A percentile compares a stretch with the other conserved stretches of the same genome.
These are phyloP conservation scores for Zasmidium cellare DNA, from an alignment of 2,329 filamentous ascomycete genomes.

Conservation along the genomic window DNA sequence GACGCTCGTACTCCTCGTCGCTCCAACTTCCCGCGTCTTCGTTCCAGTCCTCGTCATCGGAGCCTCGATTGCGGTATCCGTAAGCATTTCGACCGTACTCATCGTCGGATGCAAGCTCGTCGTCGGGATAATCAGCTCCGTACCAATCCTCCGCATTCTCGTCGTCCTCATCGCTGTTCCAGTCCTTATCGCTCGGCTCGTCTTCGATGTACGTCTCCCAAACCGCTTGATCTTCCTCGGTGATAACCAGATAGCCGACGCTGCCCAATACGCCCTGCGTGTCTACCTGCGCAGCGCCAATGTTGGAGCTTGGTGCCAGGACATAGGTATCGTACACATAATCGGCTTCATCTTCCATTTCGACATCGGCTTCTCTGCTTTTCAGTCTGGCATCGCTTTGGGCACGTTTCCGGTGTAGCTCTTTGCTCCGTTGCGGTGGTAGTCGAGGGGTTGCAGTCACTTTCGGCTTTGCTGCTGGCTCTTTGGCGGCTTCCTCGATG, in stretches of 20 bases:
- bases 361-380: conserved; percentile 34
- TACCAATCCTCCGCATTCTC: conserved; percentile 76
- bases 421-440: conserved; percentile 26
- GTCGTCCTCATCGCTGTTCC: conserved; percentile 62
- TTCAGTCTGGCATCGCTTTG: conserved; percentile 7
- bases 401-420: conserved; percentile 25
- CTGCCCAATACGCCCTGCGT: conserved; percentile 27
- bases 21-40: conserved; percentile 32
- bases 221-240: conserved; percentile 53
- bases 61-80: conserved; percentile 38
- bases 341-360: conserved; percentile 50
- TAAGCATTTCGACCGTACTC: conserved; percentile 55
- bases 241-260: conserved; percentile 52
- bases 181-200: conserved; percentile 51
- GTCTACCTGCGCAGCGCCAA: conserved; percentile 32
- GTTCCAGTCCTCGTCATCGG: conserved; percentile 44
- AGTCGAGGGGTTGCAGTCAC: conserved; percentile 29
- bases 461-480: conserved; percentile 17
- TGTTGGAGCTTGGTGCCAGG: conserved; percentile 38
- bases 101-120: conserved; percentile 72
- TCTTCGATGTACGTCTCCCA: conserved; percentile 61
- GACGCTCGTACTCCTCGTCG: conserved; percentile 29
- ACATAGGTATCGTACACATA: conserved; percentile 66
- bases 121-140: conserved; percentile 76
- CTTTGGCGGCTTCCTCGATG: conserved; percentile 25